Conservation (phyloP, 257 asterid genomes). For the Sherardia arvensis region DNA sequence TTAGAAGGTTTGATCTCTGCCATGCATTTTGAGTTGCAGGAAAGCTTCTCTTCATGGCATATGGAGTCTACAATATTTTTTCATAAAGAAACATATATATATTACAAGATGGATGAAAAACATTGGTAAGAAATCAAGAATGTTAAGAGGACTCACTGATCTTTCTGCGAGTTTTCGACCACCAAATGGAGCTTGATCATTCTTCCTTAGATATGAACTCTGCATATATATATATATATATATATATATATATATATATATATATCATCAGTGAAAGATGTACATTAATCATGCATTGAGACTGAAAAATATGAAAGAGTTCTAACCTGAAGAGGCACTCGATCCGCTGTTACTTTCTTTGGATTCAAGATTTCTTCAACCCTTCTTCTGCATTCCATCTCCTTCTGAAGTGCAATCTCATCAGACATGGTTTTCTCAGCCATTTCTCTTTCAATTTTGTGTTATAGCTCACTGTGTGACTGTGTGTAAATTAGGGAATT, state of each 20-base stretch:
- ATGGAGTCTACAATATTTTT: not conserved
- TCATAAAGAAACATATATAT: not conserved
- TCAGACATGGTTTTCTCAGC: not conserved
- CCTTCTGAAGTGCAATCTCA: not conserved
- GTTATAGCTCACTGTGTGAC: not conserved
- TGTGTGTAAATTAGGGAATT: not conserved
- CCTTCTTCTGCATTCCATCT: not conserved
- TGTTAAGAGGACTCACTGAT: not conserved
- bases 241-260: too few relatives aligned
- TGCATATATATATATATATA: too few relatives aligned
- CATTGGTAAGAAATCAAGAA: not conserved
- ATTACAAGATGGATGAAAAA: not conserved
- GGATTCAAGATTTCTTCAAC: not conserved
- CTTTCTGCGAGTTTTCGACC: not conserved
- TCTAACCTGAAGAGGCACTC: not conserved
- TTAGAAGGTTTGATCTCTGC: not conserved
- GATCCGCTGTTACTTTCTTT: not conserved
- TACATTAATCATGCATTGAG: too few relatives aligned
- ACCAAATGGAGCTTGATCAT: not conserved
- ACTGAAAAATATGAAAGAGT: not conserved
- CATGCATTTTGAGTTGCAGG: not conserved
- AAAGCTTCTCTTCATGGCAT: not conserved
- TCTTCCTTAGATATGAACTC: not conserved
- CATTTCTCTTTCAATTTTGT: not conserved
- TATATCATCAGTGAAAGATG: too few relatives aligned